Conservation (phyloP, 495 filamentous ascomycete genomes). For the Penicillium canescens region DNA sequence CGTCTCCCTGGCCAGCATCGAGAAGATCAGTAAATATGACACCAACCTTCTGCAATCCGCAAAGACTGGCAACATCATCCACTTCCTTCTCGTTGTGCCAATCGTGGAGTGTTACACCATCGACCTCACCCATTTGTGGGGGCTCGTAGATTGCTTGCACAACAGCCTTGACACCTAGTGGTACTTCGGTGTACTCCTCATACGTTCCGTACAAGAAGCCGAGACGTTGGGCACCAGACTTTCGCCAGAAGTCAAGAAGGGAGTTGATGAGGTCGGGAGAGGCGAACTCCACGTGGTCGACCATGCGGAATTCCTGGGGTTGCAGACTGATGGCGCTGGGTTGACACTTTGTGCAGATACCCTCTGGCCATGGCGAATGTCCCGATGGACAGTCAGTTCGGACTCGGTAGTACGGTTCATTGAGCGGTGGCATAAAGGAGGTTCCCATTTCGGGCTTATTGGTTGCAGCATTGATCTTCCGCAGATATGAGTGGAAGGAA, state of each 20-base stretch:
- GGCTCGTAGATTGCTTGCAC: constrained; percentile 98
- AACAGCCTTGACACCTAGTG: constrained; percentile 91
- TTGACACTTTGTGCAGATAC: constrained; percentile 99
- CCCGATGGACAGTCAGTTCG: constrained; percentile 87
- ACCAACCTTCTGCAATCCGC: constrained; percentile 86
- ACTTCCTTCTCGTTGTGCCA: constrained; percentile 88
- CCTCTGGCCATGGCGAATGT: constrained; percentile 90
- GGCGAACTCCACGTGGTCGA: constrained; percentile 97
- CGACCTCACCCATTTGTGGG: constrained; percentile 86
- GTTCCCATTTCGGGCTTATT: constrained; percentile 90
- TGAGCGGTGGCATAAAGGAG: constrained; percentile 95
- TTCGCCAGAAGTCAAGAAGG: constrained; percentile 88
- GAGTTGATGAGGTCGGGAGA: constrained; percentile 78
- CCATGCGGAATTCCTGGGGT: constrained; percentile 93
- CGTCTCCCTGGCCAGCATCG: constrained; percentile 77
- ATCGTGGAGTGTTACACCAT: constrained; percentile 82
- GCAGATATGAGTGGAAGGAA: constrained; percentile 91
- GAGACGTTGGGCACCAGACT: constrained; percentile 73
- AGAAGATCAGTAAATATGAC: constrained; percentile 95
- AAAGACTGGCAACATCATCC: constrained; percentile 77
- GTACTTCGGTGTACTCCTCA: constrained; percentile 88
- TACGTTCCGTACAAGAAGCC: constrained; percentile 93
- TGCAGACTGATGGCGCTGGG: constrained; percentile 96
- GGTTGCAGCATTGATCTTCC: constrained; percentile 92
- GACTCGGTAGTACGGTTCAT: constrained; percentile 91